Base-by-base conservation (phyloP, 257 asterid species). In the Cynanchum wilfordii region DNA sequence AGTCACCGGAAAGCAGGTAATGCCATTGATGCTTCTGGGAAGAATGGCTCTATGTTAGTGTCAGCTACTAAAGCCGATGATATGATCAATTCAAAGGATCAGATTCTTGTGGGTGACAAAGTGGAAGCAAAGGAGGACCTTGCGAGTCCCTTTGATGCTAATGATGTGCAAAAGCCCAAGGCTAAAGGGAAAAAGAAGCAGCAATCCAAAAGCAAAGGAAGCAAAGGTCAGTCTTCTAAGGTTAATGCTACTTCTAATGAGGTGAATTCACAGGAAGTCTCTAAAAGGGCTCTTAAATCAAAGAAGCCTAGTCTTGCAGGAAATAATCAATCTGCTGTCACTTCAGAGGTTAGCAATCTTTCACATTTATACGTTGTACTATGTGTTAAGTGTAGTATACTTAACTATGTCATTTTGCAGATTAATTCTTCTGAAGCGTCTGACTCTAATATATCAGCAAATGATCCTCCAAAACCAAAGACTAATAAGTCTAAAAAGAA, bases 191-290 rank as follows among this genome's bases (percentile, higher is more conserved):
- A 86, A 77, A 75, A 22, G 54, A 87, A 86, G 76, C 83, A 71
- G 73, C 82, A 72, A 78, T 58, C 91, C 7, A 82, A 84, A 77
- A 86, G 89, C 82, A 83, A 84, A 75, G 82, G 73, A 77, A 69
- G 62, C 19, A 77, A 83, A 72, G 79, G 47, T 47, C 83, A 80
- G 47, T 38, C 78, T 16, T 80, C 89, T 68, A 75, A 78, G 70
- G 72, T 68, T 51, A 71, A 58, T 73, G 77, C 76, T 69, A 54
- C 89, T 83, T 50, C 82, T 73, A 87, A 71, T 15, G 73, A 79
- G 72, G 79, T 71, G 25, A 87, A 75, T 62, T 29, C 36, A 69
- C 84, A 81, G 55, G 66, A 68, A 66, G 67, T 30, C 80, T 78
- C 88, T 51, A 78, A 55, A 64, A 82, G 79, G 50, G 70, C 44